phyloP scores from a whole-genome alignment of 352 stramenopile species.

The Blastocystis sp. region DNA sequence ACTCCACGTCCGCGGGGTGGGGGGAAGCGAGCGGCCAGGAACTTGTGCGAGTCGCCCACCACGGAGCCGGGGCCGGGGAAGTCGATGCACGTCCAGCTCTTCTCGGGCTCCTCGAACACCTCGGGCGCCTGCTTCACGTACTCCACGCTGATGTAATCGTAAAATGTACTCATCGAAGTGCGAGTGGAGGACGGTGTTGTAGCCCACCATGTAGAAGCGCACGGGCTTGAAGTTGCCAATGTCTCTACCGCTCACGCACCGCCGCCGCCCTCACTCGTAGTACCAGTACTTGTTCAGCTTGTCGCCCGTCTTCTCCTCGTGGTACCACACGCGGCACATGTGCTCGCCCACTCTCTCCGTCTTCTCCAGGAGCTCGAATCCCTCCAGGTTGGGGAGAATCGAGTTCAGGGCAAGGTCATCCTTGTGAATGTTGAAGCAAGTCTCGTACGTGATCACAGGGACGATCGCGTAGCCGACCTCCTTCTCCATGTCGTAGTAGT shows the following conservation, averaged over 20 bases:
- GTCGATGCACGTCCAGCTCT: slow-evolving; percentile 78
- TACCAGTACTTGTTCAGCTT: slow-evolving; percentile 81
- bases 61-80: slow-evolving; percentile 73
- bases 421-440: slow-evolving; percentile 81
- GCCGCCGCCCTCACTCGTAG: slow-evolving; percentile 77
- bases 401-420: slow-evolving; percentile 77
- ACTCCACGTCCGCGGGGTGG: slow-evolving; percentile 30
- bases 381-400: slow-evolving; percentile 80
- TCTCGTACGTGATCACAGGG: slow-evolving; percentile 76
- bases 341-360: slow-evolving; percentile 78
- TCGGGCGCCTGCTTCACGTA: slow-evolving; percentile 76
- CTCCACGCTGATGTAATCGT: slow-evolving; percentile 83
- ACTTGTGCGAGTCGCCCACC: slow-evolving; percentile 72
- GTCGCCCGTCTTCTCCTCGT: slow-evolving; percentile 76
- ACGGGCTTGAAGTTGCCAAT: slow-evolving; percentile 76
- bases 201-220: slow-evolving; percentile 81
- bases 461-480: slow-evolving; percentile 65
- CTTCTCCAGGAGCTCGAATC: slow-evolving; percentile 81
- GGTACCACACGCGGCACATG: slow-evolving; percentile 81
- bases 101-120: slow-evolving; percentile 77
- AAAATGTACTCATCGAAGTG: slow-evolving; percentile 84
- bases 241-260: slow-evolving; percentile 6
- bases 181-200: slow-evolving; percentile 80
- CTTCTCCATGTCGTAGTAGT: slow-evolving; percentile 68
- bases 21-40: slow-evolving; percentile 77